Conservation (phyloP, 768 basidiomycete species). For the Pulveroboletus sp. region DNA sequence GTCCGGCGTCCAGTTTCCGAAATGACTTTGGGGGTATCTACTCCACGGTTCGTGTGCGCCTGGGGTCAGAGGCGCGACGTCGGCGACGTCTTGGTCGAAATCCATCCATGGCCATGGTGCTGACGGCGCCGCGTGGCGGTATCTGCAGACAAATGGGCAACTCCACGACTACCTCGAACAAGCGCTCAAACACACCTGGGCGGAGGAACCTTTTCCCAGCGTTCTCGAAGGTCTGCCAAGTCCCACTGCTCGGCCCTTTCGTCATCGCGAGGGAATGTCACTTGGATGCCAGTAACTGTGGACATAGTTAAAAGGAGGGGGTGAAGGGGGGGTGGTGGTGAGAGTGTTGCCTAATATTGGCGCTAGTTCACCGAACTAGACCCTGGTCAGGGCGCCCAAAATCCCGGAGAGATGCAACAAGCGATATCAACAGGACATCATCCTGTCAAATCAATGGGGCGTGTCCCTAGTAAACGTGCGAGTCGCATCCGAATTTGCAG, state of each 20-base stretch:
- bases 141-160: slow-evolving; percentile 26
- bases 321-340: background rate
- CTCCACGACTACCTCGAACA: background rate
- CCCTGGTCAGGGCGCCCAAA: background rate
- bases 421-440: background rate
- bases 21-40: slow-evolving; percentile 49
- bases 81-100: slow-evolving; percentile 23
- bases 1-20: slow-evolving; percentile 52
- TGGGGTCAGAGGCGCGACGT: slow-evolving; percentile 10
- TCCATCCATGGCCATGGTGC: slow-evolving; percentile 45
- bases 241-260: slow-evolving; percentile 2
- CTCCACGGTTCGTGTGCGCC: slow-evolving; percentile 22
- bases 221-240: slow-evolving; percentile 8
- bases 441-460: background rate
- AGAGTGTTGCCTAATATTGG: slow-evolving; percentile 7
- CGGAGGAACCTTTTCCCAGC: slow-evolving; percentile 17
- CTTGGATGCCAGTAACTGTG: slow-evolving; percentile 5
- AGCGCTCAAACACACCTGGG: slow-evolving; percentile 18
- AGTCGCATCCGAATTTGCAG: background rate
- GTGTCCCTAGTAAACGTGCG: slow-evolving; percentile 13
- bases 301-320: slow-evolving; percentile 8
- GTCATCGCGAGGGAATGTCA: slow-evolving; percentile 1
- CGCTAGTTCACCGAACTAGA: background rate
- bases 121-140: slow-evolving; percentile 38
- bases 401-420: background rate